These are phyloP conservation scores for Starmera caribaea DNA, from an alignment of 805 yeast genomes.

Conservation along the genomic window DNA sequence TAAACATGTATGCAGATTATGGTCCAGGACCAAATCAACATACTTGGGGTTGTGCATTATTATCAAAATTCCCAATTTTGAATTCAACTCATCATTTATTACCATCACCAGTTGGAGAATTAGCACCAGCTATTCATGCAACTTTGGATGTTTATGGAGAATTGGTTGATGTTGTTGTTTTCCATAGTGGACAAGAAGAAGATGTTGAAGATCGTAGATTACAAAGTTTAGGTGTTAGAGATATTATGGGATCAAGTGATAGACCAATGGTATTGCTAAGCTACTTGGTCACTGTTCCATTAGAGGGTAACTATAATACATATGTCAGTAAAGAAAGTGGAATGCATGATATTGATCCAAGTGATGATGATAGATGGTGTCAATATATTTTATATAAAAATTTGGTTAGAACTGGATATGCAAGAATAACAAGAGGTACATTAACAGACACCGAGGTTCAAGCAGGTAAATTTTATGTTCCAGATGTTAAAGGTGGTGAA, in stretches of 20 bases:
- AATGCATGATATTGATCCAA: slow-evolving; percentile 88
- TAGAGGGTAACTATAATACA: slow-evolving; percentile 83
- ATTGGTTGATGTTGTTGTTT: slow-evolving; percentile 83
- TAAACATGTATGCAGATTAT: slow-evolving; percentile 90
- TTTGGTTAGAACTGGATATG: slow-evolving; percentile 83
- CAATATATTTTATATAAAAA: slow-evolving; percentile 88
- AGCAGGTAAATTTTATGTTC: slow-evolving; percentile 78
- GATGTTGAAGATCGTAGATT: slow-evolving; percentile 88
- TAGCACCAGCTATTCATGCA: slow-evolving; percentile 97
- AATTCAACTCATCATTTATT: slow-evolving; percentile 83
- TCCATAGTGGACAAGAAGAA: slow-evolving; percentile 98
- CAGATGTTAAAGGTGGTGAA: slow-evolving; percentile 24
- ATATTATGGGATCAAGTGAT: slow-evolving; percentile 71
- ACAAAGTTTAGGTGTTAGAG: slow-evolving; percentile 68
- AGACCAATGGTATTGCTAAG: slow-evolving; percentile 84
- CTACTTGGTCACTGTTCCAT: slow-evolving; percentile 83
- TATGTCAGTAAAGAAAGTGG: slow-evolving; percentile 78
- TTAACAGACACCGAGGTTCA: slow-evolving; percentile 97
- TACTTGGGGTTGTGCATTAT: slow-evolving; percentile 93
- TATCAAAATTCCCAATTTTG: slow-evolving; percentile 90
- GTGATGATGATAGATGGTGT: slow-evolving; percentile 98
- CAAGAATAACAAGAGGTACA: slow-evolving; percentile 85
- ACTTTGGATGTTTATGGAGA: slow-evolving; percentile 87
- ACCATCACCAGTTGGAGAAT: slow-evolving; percentile 96
- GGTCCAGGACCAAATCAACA: slow-evolving; percentile 98